Conservation (phyloP, 2,329 filamentous ascomycete genomes). For the Biscogniauxia sp. region DNA sequence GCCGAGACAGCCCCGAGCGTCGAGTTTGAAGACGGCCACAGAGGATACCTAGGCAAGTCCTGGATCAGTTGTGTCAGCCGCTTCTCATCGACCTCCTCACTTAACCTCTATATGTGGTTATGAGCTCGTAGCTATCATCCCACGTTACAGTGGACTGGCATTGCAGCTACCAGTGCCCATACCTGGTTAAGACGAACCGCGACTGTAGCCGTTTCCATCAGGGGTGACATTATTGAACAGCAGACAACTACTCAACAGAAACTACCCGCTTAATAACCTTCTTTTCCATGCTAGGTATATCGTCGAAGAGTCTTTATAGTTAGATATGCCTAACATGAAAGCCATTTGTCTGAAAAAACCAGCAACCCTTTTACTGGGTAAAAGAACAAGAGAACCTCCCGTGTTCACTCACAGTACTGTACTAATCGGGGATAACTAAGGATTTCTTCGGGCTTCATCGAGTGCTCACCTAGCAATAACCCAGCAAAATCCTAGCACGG, state of each 20-base stretch:
- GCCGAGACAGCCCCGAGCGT: not conserved
- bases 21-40: not conserved
- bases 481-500: not conserved
- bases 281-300: not conserved
- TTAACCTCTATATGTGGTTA: not conserved
- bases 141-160: not conserved
- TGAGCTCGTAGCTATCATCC: not conserved
- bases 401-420: not conserved
- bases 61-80: not conserved
- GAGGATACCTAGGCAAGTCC: not conserved
- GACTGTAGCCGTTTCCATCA: not conserved
- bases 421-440: not conserved
- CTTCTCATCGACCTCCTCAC: not conserved
- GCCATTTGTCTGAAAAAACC: too few relatives aligned
- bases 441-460: not conserved
- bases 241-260: not conserved
- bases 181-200: not conserved
- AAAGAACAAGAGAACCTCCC: too few relatives aligned
- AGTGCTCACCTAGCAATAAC: not conserved
- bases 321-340: too few relatives aligned
- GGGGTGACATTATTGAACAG: not conserved
- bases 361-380: too few relatives aligned
- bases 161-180: not conserved
- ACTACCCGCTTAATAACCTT: not conserved
- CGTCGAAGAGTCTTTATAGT: not conserved